Evolutionary conservation across 140 eudicot species (phyloP), one percentile per base, ranked within the genome.

Genomic region (Senecio squalidus): DNA sequence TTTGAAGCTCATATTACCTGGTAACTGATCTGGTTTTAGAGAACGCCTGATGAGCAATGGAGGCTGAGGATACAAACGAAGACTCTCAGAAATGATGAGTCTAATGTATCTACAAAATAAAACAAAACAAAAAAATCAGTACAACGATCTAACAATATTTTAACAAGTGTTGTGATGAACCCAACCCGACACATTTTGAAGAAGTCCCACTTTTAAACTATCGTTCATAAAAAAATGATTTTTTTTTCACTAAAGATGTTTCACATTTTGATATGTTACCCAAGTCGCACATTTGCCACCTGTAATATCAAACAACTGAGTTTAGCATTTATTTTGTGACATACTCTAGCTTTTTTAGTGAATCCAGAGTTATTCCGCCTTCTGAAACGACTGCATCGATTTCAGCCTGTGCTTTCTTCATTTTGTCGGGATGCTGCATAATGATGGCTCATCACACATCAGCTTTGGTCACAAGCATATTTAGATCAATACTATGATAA

Each of bases 361-460:
- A 78, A 44, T 92, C 95, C 68, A 73, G 70, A 44, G 93, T 87
- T 49, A 69, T 76, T 67, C 73, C 65, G 11, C 77, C 95, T 47
- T 70, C 75, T 68, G 83, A 83, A 30, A 84, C 62, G 39, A 87
- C 89, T 11, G 75, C 71, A 71, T 92, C 96, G 59, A 92, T 76
- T 79, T 87, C 98, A 17, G 85, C 82, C 53, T 92, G 98, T 43
- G 98, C 98, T 74, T 81, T 87, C 84, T 78, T 84, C 98, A 87
- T 81, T 82, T 87, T 92, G 60, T 81, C 57, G 0, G 96, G 98
- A 76, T 84, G 79, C 98, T 92, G 80, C 67, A 74, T 31, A 44
- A 72, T 16, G 60, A 49, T 27, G 71, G 71, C 60, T 55, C 40
- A 59, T 45, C 57, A 60, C 29, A 62, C 44, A 66, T 57, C 43